Evolutionary conservation across 768 basidiomycete genomes (phyloP), one percentile per base, ranked within the genome.

Genomic region (Russula dissimulans): DNA sequence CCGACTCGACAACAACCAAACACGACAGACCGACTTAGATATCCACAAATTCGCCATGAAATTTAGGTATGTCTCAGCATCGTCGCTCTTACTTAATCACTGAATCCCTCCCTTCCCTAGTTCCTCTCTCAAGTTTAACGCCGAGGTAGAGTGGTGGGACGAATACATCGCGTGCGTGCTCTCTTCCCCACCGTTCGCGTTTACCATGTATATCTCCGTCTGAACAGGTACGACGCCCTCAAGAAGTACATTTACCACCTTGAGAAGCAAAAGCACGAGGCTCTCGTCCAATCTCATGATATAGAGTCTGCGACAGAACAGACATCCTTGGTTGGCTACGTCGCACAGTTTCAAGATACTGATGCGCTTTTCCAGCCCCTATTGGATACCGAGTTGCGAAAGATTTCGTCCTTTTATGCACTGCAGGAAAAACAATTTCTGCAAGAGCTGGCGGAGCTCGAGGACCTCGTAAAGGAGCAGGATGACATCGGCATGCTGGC

Each of bases 101-200:
- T 18, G n/a, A 10, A 11, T 3, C 39, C 18, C 26, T 39, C 39
- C 14, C 6, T 12, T 32, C 36, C 51, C 31, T 31, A 90, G 88
- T 67, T 89, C 88, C 36, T 88, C 90, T 9, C 80, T 94, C 68
- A 90, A 91, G 71, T 94, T 94, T 74, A 95, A 95, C 66, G 89
- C 91, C 3, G 87, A 93, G 29, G 78, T 91, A 0, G 91, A 95
- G 53, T 94, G 91, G 91, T 89, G 87, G 86, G 89, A 91, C 62
- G 86, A 92, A 52, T 95, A 95, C 70, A 90, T 95, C 47, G 82
- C 87, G 85, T 92, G 67, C 62, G 88, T 81, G 15, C 41, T 47
- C 47, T 34, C n/a, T n/a, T 22, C 3, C 38, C 29, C 32, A 22
- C 10, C 18, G 31, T 46, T 49, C 31, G 46, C 48, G 2, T 39